Evolutionary conservation across 2,329 filamentous ascomycete genomes (phyloP), one percentile per base, ranked within the genome.

Genomic region (Metarhizium robertsii): DNA sequence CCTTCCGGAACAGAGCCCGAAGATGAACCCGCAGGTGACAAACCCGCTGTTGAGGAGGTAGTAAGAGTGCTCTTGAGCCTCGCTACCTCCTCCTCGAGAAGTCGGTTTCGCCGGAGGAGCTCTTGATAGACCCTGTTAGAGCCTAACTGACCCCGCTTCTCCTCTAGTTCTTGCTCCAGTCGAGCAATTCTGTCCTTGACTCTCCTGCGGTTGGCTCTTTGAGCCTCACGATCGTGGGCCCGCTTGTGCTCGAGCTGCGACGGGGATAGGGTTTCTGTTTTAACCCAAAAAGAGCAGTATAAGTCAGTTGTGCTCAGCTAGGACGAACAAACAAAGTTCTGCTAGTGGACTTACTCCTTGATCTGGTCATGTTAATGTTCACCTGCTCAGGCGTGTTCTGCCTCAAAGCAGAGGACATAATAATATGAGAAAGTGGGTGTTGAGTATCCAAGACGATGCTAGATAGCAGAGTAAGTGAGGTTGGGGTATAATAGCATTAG

Each of bases 191-290:
- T n/a, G 10, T 53, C 52, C 16, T 53, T 53, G 32, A 53, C 52
- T 30, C 43, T 53, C 20, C 52, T 48, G 6, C 52, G 52, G 45
- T 53, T 53, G n/a, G 43, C 32, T 30, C 52, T 38, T 32, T 53
- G 52, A n/a, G 52, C 52, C 30, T 53, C 52, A 30, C 52, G 52
- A 18, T 53, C 52, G 32, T 53, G 52, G 29, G 52, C 52, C 16
- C 52, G 30, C 45, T 53, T 53, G 20, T 53, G 43, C 29, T 53
- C 42, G 13, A 53, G 52, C 52, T 53, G 52, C 32, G 36, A 6
- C 18, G 43, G 43, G 4, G 52, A 48, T 14, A 53, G 45, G 14
- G 29, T 53, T 42, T 46, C 52, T 53, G 29, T 43, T 48, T 48
- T 13, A 6, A 2, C 11, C 45, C 20, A 48, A 40, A 14, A 34